These are phyloP conservation scores for Monosporascus sp. DNA, from an alignment of 2,329 filamentous ascomycete species.

Conservation along the genomic window DNA sequence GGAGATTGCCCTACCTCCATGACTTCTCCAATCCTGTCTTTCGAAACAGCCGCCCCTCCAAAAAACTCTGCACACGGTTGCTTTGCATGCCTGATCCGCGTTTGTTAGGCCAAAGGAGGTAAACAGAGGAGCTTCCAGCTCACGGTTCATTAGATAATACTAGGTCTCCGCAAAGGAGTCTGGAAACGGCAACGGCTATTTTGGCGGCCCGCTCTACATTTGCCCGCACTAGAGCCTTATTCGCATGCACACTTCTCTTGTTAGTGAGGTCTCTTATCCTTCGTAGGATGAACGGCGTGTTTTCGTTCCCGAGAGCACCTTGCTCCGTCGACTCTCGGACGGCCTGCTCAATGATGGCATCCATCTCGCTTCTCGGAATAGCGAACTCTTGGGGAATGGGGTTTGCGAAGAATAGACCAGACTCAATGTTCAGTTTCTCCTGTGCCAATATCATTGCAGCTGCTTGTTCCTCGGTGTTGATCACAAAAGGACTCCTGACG, in stretches of 20 bases:
- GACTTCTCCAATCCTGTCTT: slow-evolving; percentile 5
- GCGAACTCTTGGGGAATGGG: slow-evolving; percentile 69
- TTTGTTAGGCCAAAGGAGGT: slow-evolving; percentile 12
- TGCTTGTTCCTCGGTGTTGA: slow-evolving; percentile 73
- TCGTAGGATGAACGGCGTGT: slow-evolving; percentile 77
- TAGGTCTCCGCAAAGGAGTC: slow-evolving; percentile 30
- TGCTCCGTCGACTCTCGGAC: slow-evolving; percentile 58
- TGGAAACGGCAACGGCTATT: slow-evolving; percentile 48
- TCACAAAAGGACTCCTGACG: slow-evolving; percentile 67
- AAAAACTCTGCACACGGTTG: slow-evolving; percentile 4
- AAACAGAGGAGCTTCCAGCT: slow-evolving; percentile 18
- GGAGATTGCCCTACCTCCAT: slow-evolving; percentile 16
- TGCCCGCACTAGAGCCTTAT: slow-evolving; percentile 54
- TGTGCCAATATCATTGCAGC: slow-evolving; percentile 85
- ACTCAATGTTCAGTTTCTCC: slow-evolving; percentile 63
- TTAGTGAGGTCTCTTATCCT: slow-evolving; percentile 76
- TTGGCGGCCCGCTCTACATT: slow-evolving; percentile 52
- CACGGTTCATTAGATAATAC: slow-evolving; percentile 20
- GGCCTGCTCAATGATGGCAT: slow-evolving; percentile 62
- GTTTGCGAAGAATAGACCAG: slow-evolving; percentile 83
- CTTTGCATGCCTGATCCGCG: slow-evolving; percentile 15
- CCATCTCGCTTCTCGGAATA: slow-evolving; percentile 67
- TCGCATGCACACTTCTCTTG: slow-evolving; percentile 66
- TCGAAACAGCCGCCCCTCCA: slow-evolving; percentile 6
- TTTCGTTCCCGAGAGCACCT: slow-evolving; percentile 66